A percentile compares a stretch with the other conserved stretches of the same genome.
Evolutionary conservation across 1,139 yeast genomes (phyloP).

Genomic region (Kodamaea fungicola): DNA sequence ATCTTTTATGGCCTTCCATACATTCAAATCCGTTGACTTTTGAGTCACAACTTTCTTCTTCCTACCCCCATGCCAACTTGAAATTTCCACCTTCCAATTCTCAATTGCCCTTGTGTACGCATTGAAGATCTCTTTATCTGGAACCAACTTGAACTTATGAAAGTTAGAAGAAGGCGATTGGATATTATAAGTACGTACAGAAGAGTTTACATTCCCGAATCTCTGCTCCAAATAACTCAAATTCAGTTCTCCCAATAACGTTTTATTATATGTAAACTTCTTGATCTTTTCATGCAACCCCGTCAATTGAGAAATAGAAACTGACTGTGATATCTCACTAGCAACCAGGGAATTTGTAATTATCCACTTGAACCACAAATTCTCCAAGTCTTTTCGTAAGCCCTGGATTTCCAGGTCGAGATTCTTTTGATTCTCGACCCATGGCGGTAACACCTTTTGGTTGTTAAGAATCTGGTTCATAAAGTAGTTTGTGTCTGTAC

Average conservation of each 20-base stretch:
- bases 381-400: conserved; percentile 45
- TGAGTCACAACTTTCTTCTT: conserved; percentile 8
- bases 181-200: conserved; percentile 68
- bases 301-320: conserved; percentile 1
- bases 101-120: conserved; percentile 10
- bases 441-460: conserved; percentile 81
- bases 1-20: conserved; percentile 34
- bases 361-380: conserved; percentile 41
- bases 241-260: conserved; percentile 13
- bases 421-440: conserved; percentile 78
- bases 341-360: conserved; percentile 18
- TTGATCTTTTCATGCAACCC: conserved; percentile 2
- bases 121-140: conserved; percentile 48
- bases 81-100: conserved; percentile 10
- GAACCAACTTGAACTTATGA: conserved; percentile 60
- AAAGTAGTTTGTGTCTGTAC: conserved; percentile 40
- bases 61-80: conserved; percentile 19
- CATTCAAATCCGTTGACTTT: conserved; percentile 4
- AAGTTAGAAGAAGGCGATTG: conserved; percentile 72
- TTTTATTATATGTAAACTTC: conserved; percentile 1
- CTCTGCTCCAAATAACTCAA: conserved; percentile 39
- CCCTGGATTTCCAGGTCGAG: conserved; percentile 44
- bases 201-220: conserved; percentile 50
- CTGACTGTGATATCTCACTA: conserved; percentile 2
- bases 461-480: conserved; percentile 57